A percentile compares a stretch with the other conserved stretches of the same genome.
Evolutionary conservation across 768 basidiomycete species (phyloP).

Genomic region (Lactarius deliciosus): DNA sequence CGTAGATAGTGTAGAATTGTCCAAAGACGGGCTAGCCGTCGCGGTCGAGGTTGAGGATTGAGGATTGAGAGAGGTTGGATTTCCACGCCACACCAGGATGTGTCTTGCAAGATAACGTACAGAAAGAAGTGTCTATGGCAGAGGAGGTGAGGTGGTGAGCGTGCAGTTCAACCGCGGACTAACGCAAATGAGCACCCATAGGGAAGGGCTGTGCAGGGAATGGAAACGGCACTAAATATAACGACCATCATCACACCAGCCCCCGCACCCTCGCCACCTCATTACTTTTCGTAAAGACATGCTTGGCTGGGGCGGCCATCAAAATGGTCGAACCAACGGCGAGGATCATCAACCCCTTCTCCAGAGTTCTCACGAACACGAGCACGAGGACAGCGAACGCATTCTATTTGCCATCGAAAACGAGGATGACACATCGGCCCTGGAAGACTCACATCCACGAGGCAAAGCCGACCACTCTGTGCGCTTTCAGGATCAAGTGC

Average conservation of each 20-base stretch:
- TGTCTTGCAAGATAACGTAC: no score
- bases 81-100: neutral
- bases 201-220: neutral
- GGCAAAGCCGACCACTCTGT: conserved; percentile 40
- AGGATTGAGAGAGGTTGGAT: no score
- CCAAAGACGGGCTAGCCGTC: conserved; percentile 9
- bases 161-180: neutral
- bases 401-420: conserved; percentile 57
- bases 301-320: conserved; percentile 24
- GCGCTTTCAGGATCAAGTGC: conserved; percentile 66
- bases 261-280: neutral
- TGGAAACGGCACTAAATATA: neutral
- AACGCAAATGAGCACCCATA: neutral
- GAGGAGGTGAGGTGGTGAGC: neutral
- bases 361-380: conserved; percentile 42
- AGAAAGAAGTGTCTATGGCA: neutral
- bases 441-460: conserved; percentile 26
- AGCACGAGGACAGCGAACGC: conserved; percentile 33
- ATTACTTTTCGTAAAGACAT: conserved; percentile 8
- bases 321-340: conserved; percentile 37
- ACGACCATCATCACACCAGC: neutral
- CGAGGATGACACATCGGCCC: conserved; percentile 43
- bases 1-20: neutral
- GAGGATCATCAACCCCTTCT: conserved; percentile 61
- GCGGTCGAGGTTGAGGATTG: neutral